Base-by-base conservation (phyloP, 139 green algal genomes). In the Penium margaritaceum region DNA sequence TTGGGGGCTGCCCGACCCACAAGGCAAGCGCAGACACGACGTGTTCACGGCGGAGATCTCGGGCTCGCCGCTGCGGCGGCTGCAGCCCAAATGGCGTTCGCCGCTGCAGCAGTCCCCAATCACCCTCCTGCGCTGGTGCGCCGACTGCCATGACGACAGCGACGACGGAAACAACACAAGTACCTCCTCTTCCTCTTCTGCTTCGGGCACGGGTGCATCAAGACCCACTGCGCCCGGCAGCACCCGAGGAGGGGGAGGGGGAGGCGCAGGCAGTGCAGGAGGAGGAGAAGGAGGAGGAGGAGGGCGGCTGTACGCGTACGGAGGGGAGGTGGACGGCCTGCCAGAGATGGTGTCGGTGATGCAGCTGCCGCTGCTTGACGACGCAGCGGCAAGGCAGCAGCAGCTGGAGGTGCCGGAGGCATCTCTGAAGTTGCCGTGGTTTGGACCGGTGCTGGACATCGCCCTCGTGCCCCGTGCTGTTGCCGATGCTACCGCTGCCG, bases 371-470 rank as follows among this genome's bases (percentile, higher is more conserved):
- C 24, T n/a, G 51, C 19, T 60, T 15, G 51, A 60, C 24, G 51
- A 60, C 24, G n/a, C n/a, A n/a, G n/a, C n/a, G n/a, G n/a, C n/a
- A n/a, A n/a, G n/a, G n/a, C n/a, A n/a, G n/a, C n/a, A n/a, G n/a
- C n/a, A n/a, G n/a, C 24, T n/a, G 14, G 30, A 33, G 51, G 30
- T 5, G 17, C 24, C 29, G 51, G 15, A 60, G n/a, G n/a, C 24
- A 21, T 33, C 30, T n/a, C 24, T 60, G 15, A 35, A 61, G 27
- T 17, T 76, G 30, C 68, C 68, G 33, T 76, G 68, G 68, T 76
- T 76, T 67, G 68, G 68, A 19, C 68, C 68, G 21, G 68, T 76
- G 36, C 51, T 9, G 14, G 68, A 76, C 17, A 38, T 76, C 3
- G 27, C 70, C 9, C 19, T 76, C 37, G 0, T 70, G 27, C 68